Evolutionary conservation across 2,329 filamentous ascomycete genomes (phyloP).

Genomic region (Coniochaeta prunicola): DNA sequence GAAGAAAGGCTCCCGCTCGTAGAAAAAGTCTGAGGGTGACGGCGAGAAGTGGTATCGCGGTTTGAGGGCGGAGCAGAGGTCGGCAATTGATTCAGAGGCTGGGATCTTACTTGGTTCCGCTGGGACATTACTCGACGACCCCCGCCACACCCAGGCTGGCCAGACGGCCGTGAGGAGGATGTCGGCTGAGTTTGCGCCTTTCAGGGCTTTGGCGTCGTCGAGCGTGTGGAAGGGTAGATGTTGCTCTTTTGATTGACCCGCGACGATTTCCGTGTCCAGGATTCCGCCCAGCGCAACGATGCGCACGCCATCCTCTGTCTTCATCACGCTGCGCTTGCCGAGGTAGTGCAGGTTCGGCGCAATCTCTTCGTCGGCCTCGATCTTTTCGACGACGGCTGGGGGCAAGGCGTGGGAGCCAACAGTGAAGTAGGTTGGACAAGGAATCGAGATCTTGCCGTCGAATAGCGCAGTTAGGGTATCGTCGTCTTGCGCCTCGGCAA

Average conservation of each 20-base stretch:
- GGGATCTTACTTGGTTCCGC: conserved; percentile 43
- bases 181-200: conserved; percentile 72
- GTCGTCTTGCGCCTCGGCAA: conserved; percentile 54
- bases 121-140: conserved; percentile 53
- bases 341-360: conserved; percentile 90
- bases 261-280: conserved; percentile 53
- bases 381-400: conserved; percentile 58
- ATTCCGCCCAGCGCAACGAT: conserved; percentile 81
- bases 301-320: conserved; percentile 80
- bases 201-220: conserved; percentile 67
- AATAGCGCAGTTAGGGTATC: conserved; percentile 58
- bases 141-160: conserved; percentile 65
- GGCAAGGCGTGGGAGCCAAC: conserved; percentile 71
- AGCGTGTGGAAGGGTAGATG: conserved; percentile 72
- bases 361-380: conserved; percentile 67
- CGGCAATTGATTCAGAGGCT: conserved; percentile 62
- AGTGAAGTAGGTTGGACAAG: conserved; percentile 86
- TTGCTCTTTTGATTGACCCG: conserved; percentile 60
- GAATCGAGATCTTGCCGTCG: conserved; percentile 62
- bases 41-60: conserved; percentile 87
- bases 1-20: conserved; percentile 89
- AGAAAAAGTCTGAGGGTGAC: conserved; percentile 61
- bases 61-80: conserved; percentile 70
- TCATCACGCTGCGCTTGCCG: conserved; percentile 78
- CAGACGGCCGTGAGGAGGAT: conserved; percentile 83